Conservation (phyloP, 495 filamentous ascomycete genomes). For the Podospora tetraspora region DNA sequence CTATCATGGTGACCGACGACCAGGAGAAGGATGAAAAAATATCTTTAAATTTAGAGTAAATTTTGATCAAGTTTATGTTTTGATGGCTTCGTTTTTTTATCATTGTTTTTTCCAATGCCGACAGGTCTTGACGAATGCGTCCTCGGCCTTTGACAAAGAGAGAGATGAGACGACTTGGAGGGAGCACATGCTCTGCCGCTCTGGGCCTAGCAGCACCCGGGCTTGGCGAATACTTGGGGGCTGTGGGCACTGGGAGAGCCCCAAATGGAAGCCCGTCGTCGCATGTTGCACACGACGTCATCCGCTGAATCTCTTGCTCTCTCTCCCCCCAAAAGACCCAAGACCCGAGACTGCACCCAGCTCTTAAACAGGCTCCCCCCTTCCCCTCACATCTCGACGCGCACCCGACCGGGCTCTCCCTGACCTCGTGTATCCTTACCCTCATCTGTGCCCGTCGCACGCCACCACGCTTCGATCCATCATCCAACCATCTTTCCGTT, state of each 20-base stretch:
- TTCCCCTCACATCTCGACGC: not conserved
- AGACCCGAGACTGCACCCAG: too few species aligned
- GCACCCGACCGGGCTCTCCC: not conserved
- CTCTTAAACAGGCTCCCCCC: not conserved
- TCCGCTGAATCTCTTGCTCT: not conserved
- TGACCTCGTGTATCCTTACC: not conserved
- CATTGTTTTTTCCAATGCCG: not conserved
- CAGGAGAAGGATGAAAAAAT: not conserved
- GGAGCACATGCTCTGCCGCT: not conserved
- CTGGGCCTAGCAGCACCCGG: not conserved
- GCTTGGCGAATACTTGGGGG: not conserved
- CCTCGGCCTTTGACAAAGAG: not conserved
- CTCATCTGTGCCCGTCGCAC: not conserved
- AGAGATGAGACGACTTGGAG: not conserved
- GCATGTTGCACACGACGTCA: slow-evolving; percentile 3
- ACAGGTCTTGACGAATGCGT: not conserved
- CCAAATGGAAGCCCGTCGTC: not conserved
- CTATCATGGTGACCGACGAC: not conserved
- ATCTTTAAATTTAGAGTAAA: not conserved
- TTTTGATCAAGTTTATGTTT: not conserved
- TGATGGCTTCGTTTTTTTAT: not conserved
- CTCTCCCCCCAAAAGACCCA: not conserved
- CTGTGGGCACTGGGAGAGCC: not conserved
- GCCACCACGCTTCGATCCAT: not conserved
- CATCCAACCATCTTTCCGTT: not conserved